A percentile compares a stretch with the other conserved stretches of the same genome.
These are phyloP conservation scores for Zymoseptoria tritici DNA, from an alignment of 2,329 filamentous ascomycete species.

Conservation along the genomic window DNA sequence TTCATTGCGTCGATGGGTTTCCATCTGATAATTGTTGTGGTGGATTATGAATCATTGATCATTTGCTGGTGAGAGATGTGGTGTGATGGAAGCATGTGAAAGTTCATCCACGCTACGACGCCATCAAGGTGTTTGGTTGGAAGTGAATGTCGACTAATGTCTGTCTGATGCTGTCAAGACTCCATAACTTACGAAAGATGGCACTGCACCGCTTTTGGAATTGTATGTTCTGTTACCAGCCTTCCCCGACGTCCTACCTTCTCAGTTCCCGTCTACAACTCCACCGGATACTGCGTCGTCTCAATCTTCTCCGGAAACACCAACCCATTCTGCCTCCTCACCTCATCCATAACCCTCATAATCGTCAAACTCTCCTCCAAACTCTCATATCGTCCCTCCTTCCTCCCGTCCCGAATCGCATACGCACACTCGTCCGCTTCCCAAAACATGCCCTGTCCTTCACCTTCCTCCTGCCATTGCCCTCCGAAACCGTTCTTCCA, in stretches of 20 bases:
- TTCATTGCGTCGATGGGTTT: neutral
- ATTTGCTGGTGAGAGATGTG: neutral
- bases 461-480: conserved; percentile 42
- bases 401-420: conserved; percentile 66
- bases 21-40: neutral
- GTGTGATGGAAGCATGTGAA: neutral
- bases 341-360: conserved; percentile 74
- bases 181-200: too few species aligned
- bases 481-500: conserved; percentile 43
- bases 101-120: neutral
- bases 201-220: too few species aligned
- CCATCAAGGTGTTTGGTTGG: neutral
- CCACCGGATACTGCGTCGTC: conserved; percentile 47
- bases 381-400: conserved; percentile 64
- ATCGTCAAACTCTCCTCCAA: conserved; percentile 73
- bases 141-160: neutral
- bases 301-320: conserved; percentile 61
- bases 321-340: conserved; percentile 55
- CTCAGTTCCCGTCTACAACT: too few species aligned
- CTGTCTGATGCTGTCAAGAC: too few species aligned
- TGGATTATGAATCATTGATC: neutral
- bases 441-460: conserved; percentile 82
- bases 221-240: too few species aligned
- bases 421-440: conserved; percentile 73
- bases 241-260: too few species aligned